phyloP scores from a whole-genome alignment of 306 rosid species.

The Lathyrus sativus region DNA sequence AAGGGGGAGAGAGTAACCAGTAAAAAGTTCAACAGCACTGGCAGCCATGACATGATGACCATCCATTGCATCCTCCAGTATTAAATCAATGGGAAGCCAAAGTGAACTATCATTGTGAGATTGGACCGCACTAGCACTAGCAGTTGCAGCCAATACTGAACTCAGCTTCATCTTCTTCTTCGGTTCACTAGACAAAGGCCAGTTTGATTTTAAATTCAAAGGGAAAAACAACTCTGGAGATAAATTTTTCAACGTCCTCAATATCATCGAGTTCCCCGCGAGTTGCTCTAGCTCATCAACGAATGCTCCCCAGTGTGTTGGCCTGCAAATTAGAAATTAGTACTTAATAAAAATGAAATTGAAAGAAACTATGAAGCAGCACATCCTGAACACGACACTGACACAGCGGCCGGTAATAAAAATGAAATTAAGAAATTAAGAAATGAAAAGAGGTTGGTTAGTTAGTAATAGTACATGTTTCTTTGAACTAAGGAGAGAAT shows the following conservation, averaged over 20 bases:
- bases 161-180: slow-evolving; percentile 63
- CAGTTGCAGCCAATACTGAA: slow-evolving; percentile 65
- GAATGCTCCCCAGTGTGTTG: slow-evolving; percentile 66
- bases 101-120: slow-evolving; percentile 64
- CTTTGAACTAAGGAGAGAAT: slow-evolving; percentile 69
- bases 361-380: too few species aligned
- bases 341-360: too few species aligned
- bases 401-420: too few species aligned
- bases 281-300: slow-evolving; percentile 57
- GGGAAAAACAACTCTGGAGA: slow-evolving; percentile 61
- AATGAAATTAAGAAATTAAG: too few species aligned
- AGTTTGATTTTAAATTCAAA: slow-evolving; percentile 52
- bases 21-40: slow-evolving; percentile 69
- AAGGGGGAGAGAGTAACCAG: background rate
- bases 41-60: slow-evolving; percentile 77
- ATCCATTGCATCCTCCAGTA: slow-evolving; percentile 95
- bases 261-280: slow-evolving; percentile 60
- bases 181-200: slow-evolving; percentile 43
- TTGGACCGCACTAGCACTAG: slow-evolving; percentile 62
- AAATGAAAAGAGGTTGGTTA: too few species aligned
- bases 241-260: slow-evolving; percentile 62
- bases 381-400: too few species aligned
- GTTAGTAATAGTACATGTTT: slow-evolving; percentile 58
- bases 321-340: slow-evolving; percentile 54
- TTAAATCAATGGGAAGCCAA: slow-evolving; percentile 96